phyloP scores from a whole-genome alignment of 805 yeast species.

The Hanseniaspora meyeri region DNA sequence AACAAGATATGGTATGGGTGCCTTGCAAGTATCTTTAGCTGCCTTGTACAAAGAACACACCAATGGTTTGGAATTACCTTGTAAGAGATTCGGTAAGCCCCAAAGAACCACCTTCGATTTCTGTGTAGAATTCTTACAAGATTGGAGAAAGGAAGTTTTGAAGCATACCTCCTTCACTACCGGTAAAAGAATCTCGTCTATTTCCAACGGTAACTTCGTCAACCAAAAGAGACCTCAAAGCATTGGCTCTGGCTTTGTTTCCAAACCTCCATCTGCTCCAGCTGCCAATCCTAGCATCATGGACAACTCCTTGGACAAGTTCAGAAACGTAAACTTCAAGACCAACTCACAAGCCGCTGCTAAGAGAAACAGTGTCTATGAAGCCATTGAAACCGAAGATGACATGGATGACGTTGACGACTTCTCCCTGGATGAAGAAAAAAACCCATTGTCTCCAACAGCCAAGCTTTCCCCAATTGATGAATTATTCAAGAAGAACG shows the following conservation, averaged over 20 bases:
- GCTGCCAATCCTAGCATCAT: not conserved
- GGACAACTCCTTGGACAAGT: constrained; percentile 3
- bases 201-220: not conserved
- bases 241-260: not conserved
- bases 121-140: constrained; percentile 63
- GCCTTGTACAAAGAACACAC: constrained; percentile 77
- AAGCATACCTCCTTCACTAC: constrained; percentile 29
- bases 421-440: constrained; percentile 18
- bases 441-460: not conserved
- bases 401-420: constrained; percentile 24
- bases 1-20: constrained; percentile 89
- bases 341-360: constrained; percentile 16
- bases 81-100: constrained; percentile 80
- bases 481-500: not conserved
- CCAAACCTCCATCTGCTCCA: constrained; percentile 4
- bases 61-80: constrained; percentile 57
- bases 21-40: constrained; percentile 76
- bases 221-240: constrained; percentile 2
- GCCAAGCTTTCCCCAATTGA: not conserved
- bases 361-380: not conserved
- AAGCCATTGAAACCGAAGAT: constrained; percentile 21
- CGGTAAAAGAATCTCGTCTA: constrained; percentile 3
- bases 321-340: not conserved
- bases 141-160: constrained; percentile 68
- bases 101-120: constrained; percentile 75